A percentile compares a stretch with the other conserved stretches of the same genome.
Conservation (phyloP, 208 protist species). For the Acanthamoeba castellanii region DNA sequence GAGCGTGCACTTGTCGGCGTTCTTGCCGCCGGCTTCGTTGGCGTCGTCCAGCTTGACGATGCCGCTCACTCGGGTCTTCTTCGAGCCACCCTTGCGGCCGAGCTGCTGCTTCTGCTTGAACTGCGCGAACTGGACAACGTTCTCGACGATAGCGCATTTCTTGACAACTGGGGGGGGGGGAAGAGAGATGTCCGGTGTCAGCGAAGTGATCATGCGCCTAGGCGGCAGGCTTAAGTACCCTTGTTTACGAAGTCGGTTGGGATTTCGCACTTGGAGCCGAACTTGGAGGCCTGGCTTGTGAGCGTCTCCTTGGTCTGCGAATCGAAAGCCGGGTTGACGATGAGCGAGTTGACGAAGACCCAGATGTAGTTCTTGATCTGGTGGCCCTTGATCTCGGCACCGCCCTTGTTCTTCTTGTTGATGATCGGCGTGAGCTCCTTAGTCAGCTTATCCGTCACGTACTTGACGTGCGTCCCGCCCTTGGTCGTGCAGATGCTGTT, state of each 20-base stretch:
- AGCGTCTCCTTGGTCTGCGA: constrained; percentile 99
- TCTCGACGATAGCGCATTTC: constrained; percentile 93
- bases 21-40: constrained; percentile 98
- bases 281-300: constrained; percentile 95
- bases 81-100: constrained; percentile 89
- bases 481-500: constrained; percentile 99
- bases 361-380: constrained; percentile 99
- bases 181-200: not conserved
- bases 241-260: constrained; percentile 96
- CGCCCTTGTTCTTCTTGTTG: constrained; percentile 97
- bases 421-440: constrained; percentile 88
- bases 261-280: constrained; percentile 97
- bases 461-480: constrained; percentile 99
- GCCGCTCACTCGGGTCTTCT: constrained; percentile 93
- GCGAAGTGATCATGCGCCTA: not conserved
- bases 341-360: constrained; percentile 99
- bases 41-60: constrained; percentile 99
- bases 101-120: constrained; percentile 96
- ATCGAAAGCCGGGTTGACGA: constrained; percentile 99
- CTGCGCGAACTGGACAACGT: constrained; percentile 96
- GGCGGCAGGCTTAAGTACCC: constrained; percentile 33
- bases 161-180: not conserved
- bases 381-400: constrained; percentile 89
- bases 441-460: constrained; percentile 97
- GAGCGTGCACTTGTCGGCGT: constrained; percentile 98